Evolutionary conservation across 2,329 filamentous ascomycete species (phyloP), one percentile per base, ranked within the genome.

Genomic region (Colletotrichum neosansevieriae): DNA sequence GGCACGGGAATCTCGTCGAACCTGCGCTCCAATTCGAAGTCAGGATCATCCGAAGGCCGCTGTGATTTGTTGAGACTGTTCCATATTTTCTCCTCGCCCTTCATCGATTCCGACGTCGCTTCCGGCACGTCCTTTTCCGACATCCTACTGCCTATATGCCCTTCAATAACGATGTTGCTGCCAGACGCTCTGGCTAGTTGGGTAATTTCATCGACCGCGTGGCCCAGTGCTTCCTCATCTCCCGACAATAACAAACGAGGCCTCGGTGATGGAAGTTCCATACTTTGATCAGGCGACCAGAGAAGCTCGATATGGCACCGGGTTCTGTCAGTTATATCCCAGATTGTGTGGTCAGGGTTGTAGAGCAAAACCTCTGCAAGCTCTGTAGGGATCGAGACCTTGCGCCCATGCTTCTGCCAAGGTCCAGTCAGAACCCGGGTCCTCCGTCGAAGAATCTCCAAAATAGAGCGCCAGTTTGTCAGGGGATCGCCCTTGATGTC

Each of bases 1-100:
- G 84, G 84, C 32, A 73, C 75, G 0, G 79, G 76, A 9, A 83
- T 79, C 47, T 80, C 72, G 63, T 83, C 77, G 32, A 81, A 82
- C 6, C 76, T 61, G 19, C 29, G 11, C 3, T n/a, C 2, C 6
- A 47, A 32, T 17, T 11, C 19, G 40, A 61, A 71, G 4, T 15
- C 3, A 7, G 6, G 11, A 3, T 24, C 7, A 49, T 56, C 24
- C 15, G 34, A 51, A 9, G 70, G 70, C 15, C 60, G 69, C 13
- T 69, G 50, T 5, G 15, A 13, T 15, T 29, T 15, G 10, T 36
- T 21, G 12, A 36, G 42, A 24, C 60, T 69, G n/a, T 51, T 21
- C 70, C 68, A 71, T 29, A 53, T 29, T 6, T 60, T 9, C 11
- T 6, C 45, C n/a, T 63, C 50, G 1, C 13, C 34, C 40, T 32